A percentile compares a stretch with the other conserved stretches of the same genome.
Evolutionary conservation across 495 filamentous ascomycete species (phyloP).

Genomic region (Aspergillus wentii): DNA sequence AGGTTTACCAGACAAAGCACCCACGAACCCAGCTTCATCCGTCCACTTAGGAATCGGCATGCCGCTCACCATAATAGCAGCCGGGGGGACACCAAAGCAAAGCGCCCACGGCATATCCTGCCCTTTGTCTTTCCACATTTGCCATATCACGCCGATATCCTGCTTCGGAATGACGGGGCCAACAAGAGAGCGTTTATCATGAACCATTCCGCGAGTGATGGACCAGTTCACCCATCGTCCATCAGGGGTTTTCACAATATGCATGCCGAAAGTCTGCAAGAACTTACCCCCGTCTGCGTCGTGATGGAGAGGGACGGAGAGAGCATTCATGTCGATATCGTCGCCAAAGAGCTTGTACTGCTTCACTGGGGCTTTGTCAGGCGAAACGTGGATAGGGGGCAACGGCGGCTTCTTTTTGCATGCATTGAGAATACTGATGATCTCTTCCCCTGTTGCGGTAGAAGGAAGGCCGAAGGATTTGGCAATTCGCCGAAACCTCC

Average conservation of each 20-base stretch:
- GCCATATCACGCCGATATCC: slow-evolving; percentile 27
- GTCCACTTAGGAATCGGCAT: slow-evolving; percentile 34
- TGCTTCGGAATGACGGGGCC: slow-evolving; percentile 27
- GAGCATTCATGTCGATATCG: slow-evolving; percentile 27
- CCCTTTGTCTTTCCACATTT: slow-evolving; percentile 31
- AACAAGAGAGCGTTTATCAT: slow-evolving; percentile 22
- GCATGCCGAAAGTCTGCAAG: slow-evolving; percentile 34
- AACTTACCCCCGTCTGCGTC: slow-evolving; percentile 33
- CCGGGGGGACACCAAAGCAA: slow-evolving; percentile 33
- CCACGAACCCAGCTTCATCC: slow-evolving; percentile 31
- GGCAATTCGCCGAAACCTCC: slow-evolving; percentile 26
- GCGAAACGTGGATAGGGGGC: slow-evolving; percentile 15
- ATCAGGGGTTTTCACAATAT: slow-evolving; percentile 30
- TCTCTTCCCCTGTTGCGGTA: slow-evolving; percentile 17
- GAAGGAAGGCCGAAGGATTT: slow-evolving; percentile 25
- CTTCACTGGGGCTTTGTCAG: slow-evolving; percentile 29
- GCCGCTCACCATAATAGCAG: slow-evolving; percentile 29
- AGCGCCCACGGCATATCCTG: slow-evolving; percentile 32
- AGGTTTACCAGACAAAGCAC: slow-evolving; percentile 23
- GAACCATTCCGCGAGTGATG: slow-evolving; percentile 33
- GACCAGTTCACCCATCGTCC: slow-evolving; percentile 37
- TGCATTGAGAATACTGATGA: slow-evolving; percentile 23
- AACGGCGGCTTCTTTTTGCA: slow-evolving; percentile 19
- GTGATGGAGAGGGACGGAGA: slow-evolving; percentile 30
- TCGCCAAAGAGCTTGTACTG: slow-evolving; percentile 23